Percentiles rank a stretch among this genome's conserved stretches.
These are phyloP conservation scores for Pseudocercospora vitis DNA, from an alignment of 2,329 filamentous ascomycete species.

Conservation along the genomic window DNA sequence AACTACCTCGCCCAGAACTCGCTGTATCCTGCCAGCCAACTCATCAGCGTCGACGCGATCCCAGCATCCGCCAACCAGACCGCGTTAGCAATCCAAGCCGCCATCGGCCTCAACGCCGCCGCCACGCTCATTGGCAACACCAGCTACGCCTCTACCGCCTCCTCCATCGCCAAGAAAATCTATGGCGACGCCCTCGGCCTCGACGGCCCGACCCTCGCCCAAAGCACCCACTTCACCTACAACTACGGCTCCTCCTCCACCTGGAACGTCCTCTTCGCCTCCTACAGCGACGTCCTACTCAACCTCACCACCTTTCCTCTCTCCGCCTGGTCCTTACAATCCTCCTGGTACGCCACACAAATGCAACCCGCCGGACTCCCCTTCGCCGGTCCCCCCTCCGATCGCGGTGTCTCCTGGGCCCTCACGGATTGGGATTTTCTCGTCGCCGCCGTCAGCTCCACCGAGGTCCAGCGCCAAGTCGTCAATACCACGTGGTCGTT, in stretches of 20 bases:
- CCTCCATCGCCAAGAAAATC: conserved; percentile 24
- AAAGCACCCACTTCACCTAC: conserved; percentile 45
- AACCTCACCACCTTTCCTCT: conserved; percentile 44
- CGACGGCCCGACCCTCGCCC: conserved; percentile 21
- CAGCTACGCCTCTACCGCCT: conserved; percentile 42
- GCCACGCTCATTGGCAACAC: conserved; percentile 45
- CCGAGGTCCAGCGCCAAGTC: conserved; percentile 22
- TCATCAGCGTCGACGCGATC: conserved; percentile 60
- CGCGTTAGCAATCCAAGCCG: conserved; percentile 34
- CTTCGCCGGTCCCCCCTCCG: conserved; percentile 24
- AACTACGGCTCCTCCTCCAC: conserved; percentile 43
- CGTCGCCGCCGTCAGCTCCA: conserved; percentile 23
- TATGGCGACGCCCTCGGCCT: conserved; percentile 30
- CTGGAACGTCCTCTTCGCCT: conserved; percentile 52
- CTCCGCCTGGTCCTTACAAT: conserved; percentile 29
- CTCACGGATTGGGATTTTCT: conserved; percentile 33
- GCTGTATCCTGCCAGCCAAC: conserved; percentile 55
- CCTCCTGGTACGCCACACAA: conserved; percentile 27
- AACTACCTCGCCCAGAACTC: conserved; percentile 54
- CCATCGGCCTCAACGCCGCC: conserved; percentile 43
- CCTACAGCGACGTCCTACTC: conserved; percentile 52
- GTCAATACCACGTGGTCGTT: conserved; percentile 29
- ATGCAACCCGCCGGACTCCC: conserved; percentile 25
- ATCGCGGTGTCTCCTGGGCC: conserved; percentile 29
- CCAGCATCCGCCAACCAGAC: conserved; percentile 51